Evolutionary conservation across 2,329 filamentous ascomycete genomes (phyloP), one percentile per base, ranked within the genome.

Genomic region (Aspergillus novofumigatus): DNA sequence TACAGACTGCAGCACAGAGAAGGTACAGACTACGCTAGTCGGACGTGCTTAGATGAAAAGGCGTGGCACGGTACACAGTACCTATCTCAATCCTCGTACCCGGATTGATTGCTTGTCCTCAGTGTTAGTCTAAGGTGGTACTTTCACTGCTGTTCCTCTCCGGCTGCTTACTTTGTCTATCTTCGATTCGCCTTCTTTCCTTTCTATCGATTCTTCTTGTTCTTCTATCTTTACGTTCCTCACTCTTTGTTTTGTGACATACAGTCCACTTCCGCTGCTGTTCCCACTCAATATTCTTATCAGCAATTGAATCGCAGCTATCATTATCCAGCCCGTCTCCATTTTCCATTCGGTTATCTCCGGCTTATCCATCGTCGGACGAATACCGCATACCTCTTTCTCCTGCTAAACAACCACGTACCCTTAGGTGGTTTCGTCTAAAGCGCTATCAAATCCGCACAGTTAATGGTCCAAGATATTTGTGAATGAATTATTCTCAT

Each of bases 331-430:
- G 5, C 44, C 10, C 20, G 11, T 25, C 21, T 11, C 55, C 50
- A 54, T 42, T 51, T 38, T 44, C 53, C 52, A 47, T 45, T 67
- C 68, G 66, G 66, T 64, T 69, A 66, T 68, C 65, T 68, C 65
- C 66, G 65, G 66, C 60, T 60, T 58, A 63, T 62, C 62, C 65
- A 69, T 61, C 60, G 53, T 54, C 38, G 49, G 53, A 50, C 49
- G 53, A 47, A 32, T 57, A 44, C 48, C 47, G 49, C 29, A 48
- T 45, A 44, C 32, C 42, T 53, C n/a, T 32, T 23, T 23, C 35
- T 42, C 35, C 20, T 42, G 21, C 28, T 48, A 25, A 42, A 21
- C 47, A 47, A 54, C 42, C 11, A 23, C 20, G 6, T n/a, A 10
- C 49, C 17, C 49, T 35, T 17, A 17, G 5, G 14, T 17, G 5